Base-by-base conservation (phyloP, 768 basidiomycete genomes). In the Tylopilus subfusipes region DNA sequence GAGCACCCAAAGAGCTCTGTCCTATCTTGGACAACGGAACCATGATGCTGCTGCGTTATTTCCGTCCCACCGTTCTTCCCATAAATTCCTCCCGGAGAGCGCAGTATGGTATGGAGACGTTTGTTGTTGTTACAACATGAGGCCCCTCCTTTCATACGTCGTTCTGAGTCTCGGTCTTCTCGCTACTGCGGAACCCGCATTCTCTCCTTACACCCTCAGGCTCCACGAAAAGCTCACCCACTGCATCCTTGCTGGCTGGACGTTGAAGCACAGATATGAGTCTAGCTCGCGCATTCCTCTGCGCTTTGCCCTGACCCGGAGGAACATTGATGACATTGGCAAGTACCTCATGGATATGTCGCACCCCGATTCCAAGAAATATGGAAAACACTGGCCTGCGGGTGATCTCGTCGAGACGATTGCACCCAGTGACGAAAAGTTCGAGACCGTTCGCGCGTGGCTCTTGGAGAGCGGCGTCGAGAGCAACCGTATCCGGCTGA, bases 191-290 rank as follows among this genome's bases (percentile, higher is more conserved):
- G 44, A 14, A 18, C 44, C 44, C 11, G 19, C 19, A 11, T 30
- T 31, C 19, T 30, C 44, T 13, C 30, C 44, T 24, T 48, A 48
- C 34, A 25, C 47, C 24, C 45, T 22, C n/a, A n/a, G n/a, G n/a
- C 34, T 36, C 24, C 34, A 48, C 14, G 48, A 38, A 25, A 48
- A 38, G n/a, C 48, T 34, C 24, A 48, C 48, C 11, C 29, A 33
- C n/a, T n/a, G n/a, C 14, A 5, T 42, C 39, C 50, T 76, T 10
- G 11, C 49, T 7, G 65, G 64, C 3, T 81, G 80, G 79, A 55
- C 64, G 1, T 62, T 71, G 39, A 59, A 69, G 33, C 72, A 75
- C 24, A 68, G 73, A 58, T 8, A 38, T 48, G 48, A 48, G 18
- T n/a, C 48, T 19, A 38, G 8, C 31, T 11, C 21, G 33, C 7